Conservation (phyloP, 1,139 yeast genomes). For the Pichia cactophila region DNA sequence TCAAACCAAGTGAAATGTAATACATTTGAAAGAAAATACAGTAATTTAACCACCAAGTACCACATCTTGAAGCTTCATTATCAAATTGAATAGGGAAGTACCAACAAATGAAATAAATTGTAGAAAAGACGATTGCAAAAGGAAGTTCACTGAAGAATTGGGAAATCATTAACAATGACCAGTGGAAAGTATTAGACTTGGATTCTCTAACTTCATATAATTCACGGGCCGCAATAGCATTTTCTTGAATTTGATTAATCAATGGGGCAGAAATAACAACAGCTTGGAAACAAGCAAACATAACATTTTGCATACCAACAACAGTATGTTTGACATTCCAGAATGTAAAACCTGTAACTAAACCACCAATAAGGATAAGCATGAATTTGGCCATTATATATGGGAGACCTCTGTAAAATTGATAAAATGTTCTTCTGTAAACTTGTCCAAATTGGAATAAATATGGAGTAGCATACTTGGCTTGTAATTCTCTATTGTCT, state of each 20-base stretch:
- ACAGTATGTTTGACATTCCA: conserved; percentile 39
- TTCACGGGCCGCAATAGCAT: conserved; percentile 44
- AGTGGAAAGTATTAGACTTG: conserved; percentile 56
- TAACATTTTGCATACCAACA: conserved; percentile 44
- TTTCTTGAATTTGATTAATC: conserved; percentile 48
- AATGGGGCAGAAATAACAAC: conserved; percentile 43
- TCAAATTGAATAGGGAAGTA: conserved; percentile 51
- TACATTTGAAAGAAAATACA: conserved; percentile 48
- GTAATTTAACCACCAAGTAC: conserved; percentile 43
- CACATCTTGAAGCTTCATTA: conserved; percentile 39
- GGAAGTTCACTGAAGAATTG: conserved; percentile 50
- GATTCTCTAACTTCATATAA: conserved; percentile 56
- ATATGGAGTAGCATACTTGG: conserved; percentile 31
- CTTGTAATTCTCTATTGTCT: conserved; percentile 25
- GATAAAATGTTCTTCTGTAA: conserved; percentile 33
- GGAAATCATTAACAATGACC: conserved; percentile 48
- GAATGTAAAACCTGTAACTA: conserved; percentile 47
- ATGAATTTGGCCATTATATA: conserved; percentile 38
- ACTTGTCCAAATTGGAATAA: conserved; percentile 35
- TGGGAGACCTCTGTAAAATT: conserved; percentile 42
- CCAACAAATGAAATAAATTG: conserved; percentile 43
- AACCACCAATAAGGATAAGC: conserved; percentile 31
- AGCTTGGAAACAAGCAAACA: conserved; percentile 44
- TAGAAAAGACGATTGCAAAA: conserved; percentile 42
- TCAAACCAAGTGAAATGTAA: conserved; percentile 44